Percentiles rank a stretch among this genome's conserved stretches.
Conservation (phyloP, 345 rosid species). For the Citrus unshiu region DNA sequence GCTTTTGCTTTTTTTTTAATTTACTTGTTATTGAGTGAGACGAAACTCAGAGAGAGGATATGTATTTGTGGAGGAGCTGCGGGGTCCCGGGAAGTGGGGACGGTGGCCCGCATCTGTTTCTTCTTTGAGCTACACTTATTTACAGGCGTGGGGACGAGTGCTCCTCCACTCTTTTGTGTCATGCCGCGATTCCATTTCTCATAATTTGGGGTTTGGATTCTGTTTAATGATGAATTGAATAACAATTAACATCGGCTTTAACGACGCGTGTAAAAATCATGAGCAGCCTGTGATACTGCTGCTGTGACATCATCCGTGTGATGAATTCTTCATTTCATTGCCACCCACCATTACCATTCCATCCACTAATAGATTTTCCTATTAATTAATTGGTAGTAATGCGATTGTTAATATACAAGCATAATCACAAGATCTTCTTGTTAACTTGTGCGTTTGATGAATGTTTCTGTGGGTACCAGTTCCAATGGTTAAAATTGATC, state of each 20-base stretch:
- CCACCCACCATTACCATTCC: background rate
- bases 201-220: constrained; percentile 5
- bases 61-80: background rate
- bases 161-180: background rate
- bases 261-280: background rate
- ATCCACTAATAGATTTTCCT: too few relatives aligned
- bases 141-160: constrained; percentile 25
- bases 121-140: constrained; percentile 54
- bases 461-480: too few relatives aligned
- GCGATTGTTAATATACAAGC: too few relatives aligned
- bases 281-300: background rate
- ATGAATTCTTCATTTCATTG: background rate
- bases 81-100: constrained; percentile 26
- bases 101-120: constrained; percentile 43
- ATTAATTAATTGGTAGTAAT: background rate
- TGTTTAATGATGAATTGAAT: background rate
- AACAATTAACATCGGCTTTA: background rate
- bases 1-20: constrained; percentile 26
- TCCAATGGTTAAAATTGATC: too few relatives aligned
- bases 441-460: too few relatives aligned
- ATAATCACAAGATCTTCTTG: too few relatives aligned
- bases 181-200: background rate
- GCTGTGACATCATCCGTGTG: background rate
- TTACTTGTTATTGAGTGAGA: constrained; percentile 16
- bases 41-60: background rate